phyloP scores from a whole-genome alignment of 2,329 filamentous ascomycete species.

The Trichoderma sp. region DNA sequence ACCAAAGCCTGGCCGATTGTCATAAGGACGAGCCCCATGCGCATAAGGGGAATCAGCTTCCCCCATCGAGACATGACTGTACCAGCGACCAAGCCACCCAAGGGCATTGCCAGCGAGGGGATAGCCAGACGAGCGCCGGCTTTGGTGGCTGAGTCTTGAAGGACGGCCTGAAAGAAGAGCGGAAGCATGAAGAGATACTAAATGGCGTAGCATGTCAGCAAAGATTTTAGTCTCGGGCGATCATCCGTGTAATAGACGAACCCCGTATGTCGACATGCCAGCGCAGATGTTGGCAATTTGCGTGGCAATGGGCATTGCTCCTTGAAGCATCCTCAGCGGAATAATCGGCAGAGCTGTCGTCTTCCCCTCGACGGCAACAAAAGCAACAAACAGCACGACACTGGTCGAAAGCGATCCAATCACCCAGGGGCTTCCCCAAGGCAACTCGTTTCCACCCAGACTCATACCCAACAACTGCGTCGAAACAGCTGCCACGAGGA shows the following conservation, averaged over 20 bases:
- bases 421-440: slow-evolving; percentile 54
- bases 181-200: slow-evolving; percentile 69
- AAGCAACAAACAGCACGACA: slow-evolving; percentile 43
- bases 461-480: slow-evolving; percentile 58
- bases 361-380: slow-evolving; percentile 51
- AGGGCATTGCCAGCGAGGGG: slow-evolving; percentile 60
- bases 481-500: slow-evolving; percentile 60
- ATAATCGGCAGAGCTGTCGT: slow-evolving; percentile 56
- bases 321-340: slow-evolving; percentile 57
- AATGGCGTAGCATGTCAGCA: slow-evolving; percentile 23
- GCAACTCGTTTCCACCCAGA: slow-evolving; percentile 56
- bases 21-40: slow-evolving; percentile 53
- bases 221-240: not conserved
- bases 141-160: slow-evolving; percentile 62
- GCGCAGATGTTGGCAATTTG: slow-evolving; percentile 62
- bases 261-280: slow-evolving; percentile 63
- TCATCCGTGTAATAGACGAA: slow-evolving; percentile 37
- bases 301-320: slow-evolving; percentile 54
- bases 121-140: slow-evolving; percentile 66
- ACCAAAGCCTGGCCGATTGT: slow-evolving; percentile 56
- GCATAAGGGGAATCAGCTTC: slow-evolving; percentile 52
- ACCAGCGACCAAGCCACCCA: slow-evolving; percentile 58
- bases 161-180: slow-evolving; percentile 68
- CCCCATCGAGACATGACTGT: slow-evolving; percentile 60
- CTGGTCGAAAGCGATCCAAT: slow-evolving; percentile 47